A percentile compares a stretch with the other conserved stretches of the same genome.
These are phyloP conservation scores for Fusarium devonianum DNA, from an alignment of 2,329 filamentous ascomycete species.

Conservation along the genomic window DNA sequence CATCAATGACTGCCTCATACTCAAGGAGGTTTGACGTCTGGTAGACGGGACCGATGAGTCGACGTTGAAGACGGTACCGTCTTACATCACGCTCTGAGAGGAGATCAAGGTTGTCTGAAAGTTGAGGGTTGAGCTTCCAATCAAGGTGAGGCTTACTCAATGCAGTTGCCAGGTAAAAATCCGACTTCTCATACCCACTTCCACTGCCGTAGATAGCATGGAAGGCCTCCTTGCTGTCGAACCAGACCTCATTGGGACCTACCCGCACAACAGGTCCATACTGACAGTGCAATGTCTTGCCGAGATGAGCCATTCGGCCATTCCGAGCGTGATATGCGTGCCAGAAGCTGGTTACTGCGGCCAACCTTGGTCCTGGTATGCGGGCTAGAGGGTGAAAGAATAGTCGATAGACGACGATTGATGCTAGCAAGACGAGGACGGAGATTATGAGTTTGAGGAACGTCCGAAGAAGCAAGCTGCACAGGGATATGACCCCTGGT, in stretches of 20 bases:
- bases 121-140: slow-evolving; percentile 47
- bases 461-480: neutral
- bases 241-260: slow-evolving; percentile 62
- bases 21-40: slow-evolving; percentile 52
- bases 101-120: slow-evolving; percentile 57
- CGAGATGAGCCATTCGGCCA: slow-evolving; percentile 52
- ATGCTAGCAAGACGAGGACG: slow-evolving; percentile 24
- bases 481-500: slow-evolving; percentile 7
- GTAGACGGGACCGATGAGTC: slow-evolving; percentile 59
- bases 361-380: slow-evolving; percentile 56
- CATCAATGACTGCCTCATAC: slow-evolving; percentile 52
- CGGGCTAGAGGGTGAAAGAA: slow-evolving; percentile 53
- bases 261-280: slow-evolving; percentile 62
- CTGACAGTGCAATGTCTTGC: slow-evolving; percentile 51
- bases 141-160: slow-evolving; percentile 53
- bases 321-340: slow-evolving; percentile 55
- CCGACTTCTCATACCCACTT: slow-evolving; percentile 58
- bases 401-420: slow-evolving; percentile 48
- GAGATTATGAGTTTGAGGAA: slow-evolving; percentile 7
- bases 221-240: slow-evolving; percentile 57
- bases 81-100: slow-evolving; percentile 56
- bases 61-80: slow-evolving; percentile 58
- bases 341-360: slow-evolving; percentile 58
- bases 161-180: slow-evolving; percentile 59
- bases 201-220: slow-evolving; percentile 57